Evolutionary conservation across 2,329 filamentous ascomycete genomes (phyloP).

Genomic region (Phialophora expanda): DNA sequence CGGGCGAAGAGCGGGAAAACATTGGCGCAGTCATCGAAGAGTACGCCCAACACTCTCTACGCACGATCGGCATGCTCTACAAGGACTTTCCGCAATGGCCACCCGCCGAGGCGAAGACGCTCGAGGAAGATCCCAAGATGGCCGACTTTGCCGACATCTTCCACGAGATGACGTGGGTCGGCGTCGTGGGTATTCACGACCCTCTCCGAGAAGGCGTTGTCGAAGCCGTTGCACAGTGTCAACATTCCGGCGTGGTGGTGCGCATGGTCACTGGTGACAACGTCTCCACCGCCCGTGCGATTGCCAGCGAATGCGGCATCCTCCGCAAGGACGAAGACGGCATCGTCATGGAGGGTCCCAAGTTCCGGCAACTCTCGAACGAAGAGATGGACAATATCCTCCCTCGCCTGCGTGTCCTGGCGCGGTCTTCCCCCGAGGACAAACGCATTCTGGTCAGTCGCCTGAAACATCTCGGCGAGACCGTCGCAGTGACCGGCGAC

Average conservation of each 20-base stretch:
- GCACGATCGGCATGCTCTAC: conserved; percentile 76
- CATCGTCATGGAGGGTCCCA: conserved; percentile 71
- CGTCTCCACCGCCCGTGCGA: conserved; percentile 72
- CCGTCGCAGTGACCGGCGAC: conserved; percentile 67
- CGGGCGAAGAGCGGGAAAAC: conserved; percentile 38
- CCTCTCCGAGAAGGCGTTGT: conserved; percentile 71
- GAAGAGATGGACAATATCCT: conserved; percentile 64
- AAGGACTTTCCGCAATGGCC: conserved; percentile 74
- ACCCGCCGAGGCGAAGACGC: conserved; percentile 59
- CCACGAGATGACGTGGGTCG: conserved; percentile 73
- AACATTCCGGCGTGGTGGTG: conserved; percentile 71
- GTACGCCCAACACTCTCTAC: conserved; percentile 64
- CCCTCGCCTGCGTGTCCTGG: conserved; percentile 66
- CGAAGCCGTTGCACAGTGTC: conserved; percentile 69
- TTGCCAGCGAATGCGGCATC: conserved; percentile 75
- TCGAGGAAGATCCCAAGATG: conserved; percentile 66
- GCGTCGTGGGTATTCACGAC: conserved; percentile 75
- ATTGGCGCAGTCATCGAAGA: conserved; percentile 47
- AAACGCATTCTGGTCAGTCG: conserved; percentile 68
- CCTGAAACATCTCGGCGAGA: conserved; percentile 67
- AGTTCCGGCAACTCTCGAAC: conserved; percentile 66
- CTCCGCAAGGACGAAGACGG: conserved; percentile 58
- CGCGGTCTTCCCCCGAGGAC: conserved; percentile 69
- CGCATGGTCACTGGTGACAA: conserved; percentile 79
- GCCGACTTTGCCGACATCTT: conserved; percentile 72